Percentiles rank a stretch among this genome's conserved stretches.
These are phyloP conservation scores for Hypomyces rosellus DNA, from an alignment of 2,329 filamentous ascomycete genomes.

Conservation along the genomic window DNA sequence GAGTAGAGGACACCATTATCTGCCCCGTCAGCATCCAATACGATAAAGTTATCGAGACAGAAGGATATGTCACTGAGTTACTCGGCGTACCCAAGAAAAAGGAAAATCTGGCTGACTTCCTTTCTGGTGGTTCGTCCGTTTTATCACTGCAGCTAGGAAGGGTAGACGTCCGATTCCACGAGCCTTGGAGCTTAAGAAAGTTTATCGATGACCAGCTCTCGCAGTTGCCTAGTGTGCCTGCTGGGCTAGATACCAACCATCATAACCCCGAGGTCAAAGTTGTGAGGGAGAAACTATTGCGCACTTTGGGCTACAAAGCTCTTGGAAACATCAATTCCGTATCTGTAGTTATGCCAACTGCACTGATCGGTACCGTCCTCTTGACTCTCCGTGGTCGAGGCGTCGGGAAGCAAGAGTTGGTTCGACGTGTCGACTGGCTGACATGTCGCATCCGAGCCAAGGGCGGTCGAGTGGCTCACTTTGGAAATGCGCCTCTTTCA, in stretches of 20 bases:
- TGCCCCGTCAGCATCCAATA: conserved; percentile 97
- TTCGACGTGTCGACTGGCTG: conserved; percentile 86
- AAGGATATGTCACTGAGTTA: conserved; percentile 91
- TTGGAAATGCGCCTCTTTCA: conserved; percentile 71
- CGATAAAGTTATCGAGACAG: conserved; percentile 97
- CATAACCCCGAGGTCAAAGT: conserved; percentile 43
- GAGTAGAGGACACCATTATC: conserved; percentile 85
- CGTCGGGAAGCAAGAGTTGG: conserved; percentile 79
- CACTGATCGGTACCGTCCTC: conserved; percentile 87
- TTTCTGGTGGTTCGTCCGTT: conserved; percentile 79
- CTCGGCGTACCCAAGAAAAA: conserved; percentile 92
- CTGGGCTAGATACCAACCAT: conserved; percentile 39
- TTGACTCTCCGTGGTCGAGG: conserved; percentile 86
- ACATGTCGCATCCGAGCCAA: conserved; percentile 74
- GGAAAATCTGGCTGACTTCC: conserved; percentile 83
- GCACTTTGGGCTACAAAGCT: conserved; percentile 86
- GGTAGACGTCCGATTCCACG: conserved; percentile 92
- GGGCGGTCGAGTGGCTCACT: conserved; percentile 89
- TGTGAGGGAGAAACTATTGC: conserved; percentile 65
- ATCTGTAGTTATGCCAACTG: conserved; percentile 96
- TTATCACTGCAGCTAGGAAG: conserved; percentile 82
- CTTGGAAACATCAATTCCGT: conserved; percentile 92
- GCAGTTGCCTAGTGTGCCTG: conserved; percentile 38
- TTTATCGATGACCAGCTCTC: conserved; percentile 75
- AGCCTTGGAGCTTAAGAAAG: conserved; percentile 83